Conservation (phyloP, 2,329 filamentous ascomycete species). For the Graphium sp. region DNA sequence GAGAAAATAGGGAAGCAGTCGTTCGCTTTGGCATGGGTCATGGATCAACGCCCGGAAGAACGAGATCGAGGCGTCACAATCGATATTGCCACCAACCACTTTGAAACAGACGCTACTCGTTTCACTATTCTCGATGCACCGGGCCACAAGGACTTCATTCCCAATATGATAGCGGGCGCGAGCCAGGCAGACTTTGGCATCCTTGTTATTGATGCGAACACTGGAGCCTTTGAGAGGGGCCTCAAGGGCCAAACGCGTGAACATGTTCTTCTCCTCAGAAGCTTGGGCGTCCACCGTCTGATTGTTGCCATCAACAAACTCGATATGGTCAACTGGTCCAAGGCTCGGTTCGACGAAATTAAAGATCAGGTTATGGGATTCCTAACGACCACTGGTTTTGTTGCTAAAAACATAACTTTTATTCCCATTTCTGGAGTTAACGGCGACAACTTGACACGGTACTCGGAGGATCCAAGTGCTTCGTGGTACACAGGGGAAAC, state of each 20-base stretch:
- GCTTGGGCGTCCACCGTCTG: conserved; percentile 75
- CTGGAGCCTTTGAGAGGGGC: conserved; percentile 84
- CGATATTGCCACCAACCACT: conserved; percentile 88
- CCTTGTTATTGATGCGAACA: conserved; percentile 80
- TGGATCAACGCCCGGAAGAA: conserved; percentile 86
- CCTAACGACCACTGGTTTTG: conserved; percentile 66
- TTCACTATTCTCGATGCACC: conserved; percentile 95
- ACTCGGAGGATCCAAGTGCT: conserved; percentile 34
- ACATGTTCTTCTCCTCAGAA: conserved; percentile 76
- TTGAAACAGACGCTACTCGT: conserved; percentile 70
- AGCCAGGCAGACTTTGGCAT: conserved; percentile 94
- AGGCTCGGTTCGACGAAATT: conserved; percentile 73
- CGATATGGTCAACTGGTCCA: conserved; percentile 70
- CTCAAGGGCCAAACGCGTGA: conserved; percentile 89
- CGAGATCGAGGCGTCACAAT: conserved; percentile 84
- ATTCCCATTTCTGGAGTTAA: conserved; percentile 80
- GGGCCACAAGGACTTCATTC: conserved; percentile 88
- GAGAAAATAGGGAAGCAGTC: conserved; percentile 87
- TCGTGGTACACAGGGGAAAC: conserved; percentile 72
- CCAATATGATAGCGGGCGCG: conserved; percentile 96
- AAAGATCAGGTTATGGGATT: conserved; percentile 70
- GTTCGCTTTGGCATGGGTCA: conserved; percentile 91
- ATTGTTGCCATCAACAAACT: conserved; percentile 94
- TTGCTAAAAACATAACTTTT: conserved; percentile 65
- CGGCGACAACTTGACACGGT: conserved; percentile 67